phyloP scores from a whole-genome alignment of 495 filamentous ascomycete genomes.

The Bombardia bombarda region DNA sequence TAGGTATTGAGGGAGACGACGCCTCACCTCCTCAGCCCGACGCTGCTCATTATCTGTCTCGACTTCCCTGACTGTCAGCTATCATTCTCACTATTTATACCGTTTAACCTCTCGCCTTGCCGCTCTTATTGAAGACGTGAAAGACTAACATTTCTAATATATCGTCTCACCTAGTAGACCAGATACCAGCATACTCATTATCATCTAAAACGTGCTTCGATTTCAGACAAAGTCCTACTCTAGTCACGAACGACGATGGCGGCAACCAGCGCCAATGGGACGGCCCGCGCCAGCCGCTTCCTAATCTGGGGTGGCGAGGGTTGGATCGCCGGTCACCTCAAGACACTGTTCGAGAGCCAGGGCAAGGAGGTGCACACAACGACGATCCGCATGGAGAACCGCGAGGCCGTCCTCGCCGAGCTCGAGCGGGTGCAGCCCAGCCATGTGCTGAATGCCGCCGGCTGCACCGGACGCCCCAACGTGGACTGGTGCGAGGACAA shows the following conservation, averaged over 20 bases:
- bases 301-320: constrained; percentile 56
- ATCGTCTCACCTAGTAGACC: no score
- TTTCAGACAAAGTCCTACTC: no score
- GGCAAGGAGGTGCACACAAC: constrained; percentile 52
- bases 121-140: no score
- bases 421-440: constrained; percentile 51
- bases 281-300: constrained; percentile 27
- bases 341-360: constrained; percentile 51
- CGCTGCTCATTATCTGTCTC: no score
- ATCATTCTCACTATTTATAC: no score
- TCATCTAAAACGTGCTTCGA: no score
- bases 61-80: no score
- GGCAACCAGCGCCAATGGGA: constrained; percentile 16
- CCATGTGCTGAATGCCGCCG: constrained; percentile 56
- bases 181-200: no score
- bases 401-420: constrained; percentile 46
- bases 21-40: no score
- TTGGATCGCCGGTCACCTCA: constrained; percentile 58
- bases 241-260: constrained; percentile 6
- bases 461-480: constrained; percentile 59
- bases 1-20: no score
- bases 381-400: constrained; percentile 54
- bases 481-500: constrained; percentile 67
- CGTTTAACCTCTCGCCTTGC: no score
- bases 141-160: no score